Conservation (phyloP, 108 stramenopile species). For the Conticribra guillardii region DNA sequence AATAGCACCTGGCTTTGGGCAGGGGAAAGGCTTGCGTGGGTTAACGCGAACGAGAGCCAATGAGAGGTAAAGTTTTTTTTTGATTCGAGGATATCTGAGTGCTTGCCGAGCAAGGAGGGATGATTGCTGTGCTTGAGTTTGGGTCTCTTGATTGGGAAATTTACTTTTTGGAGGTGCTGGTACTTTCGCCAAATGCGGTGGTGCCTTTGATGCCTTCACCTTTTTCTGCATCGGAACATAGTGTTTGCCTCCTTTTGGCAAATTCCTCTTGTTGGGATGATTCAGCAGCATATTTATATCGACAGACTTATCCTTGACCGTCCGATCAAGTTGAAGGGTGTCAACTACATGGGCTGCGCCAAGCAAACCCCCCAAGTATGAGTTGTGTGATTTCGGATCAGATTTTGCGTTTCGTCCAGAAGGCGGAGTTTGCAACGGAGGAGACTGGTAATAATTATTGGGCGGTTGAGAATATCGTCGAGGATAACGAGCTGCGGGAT, state of each 20-base stretch:
- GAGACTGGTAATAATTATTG: background rate
- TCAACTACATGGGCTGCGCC: background rate
- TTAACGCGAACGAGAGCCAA: conserved; percentile 72
- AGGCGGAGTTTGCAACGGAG: background rate
- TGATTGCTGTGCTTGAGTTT: conserved; percentile 7
- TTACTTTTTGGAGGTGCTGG: background rate
- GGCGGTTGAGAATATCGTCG: background rate
- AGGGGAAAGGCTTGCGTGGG: conserved; percentile 51
- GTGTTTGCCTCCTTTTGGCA: background rate
- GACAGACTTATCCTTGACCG: background rate
- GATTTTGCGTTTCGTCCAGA: background rate
- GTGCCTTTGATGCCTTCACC: background rate
- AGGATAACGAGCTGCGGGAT: background rate
- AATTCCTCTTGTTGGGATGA: background rate
- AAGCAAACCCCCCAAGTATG: background rate
- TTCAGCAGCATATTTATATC: background rate
- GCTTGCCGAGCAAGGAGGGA: conserved; percentile 15
- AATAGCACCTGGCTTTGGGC: conserved; percentile 47
- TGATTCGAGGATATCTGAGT: conserved; percentile 31
- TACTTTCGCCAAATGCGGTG: background rate
- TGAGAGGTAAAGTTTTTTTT: conserved; percentile 67
- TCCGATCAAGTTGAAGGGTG: background rate
- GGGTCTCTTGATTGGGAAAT: background rate
- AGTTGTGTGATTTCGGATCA: background rate
- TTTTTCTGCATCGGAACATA: background rate